phyloP scores from a whole-genome alignment of 305 asterid genomes.

The Fraxinus paxiana region DNA sequence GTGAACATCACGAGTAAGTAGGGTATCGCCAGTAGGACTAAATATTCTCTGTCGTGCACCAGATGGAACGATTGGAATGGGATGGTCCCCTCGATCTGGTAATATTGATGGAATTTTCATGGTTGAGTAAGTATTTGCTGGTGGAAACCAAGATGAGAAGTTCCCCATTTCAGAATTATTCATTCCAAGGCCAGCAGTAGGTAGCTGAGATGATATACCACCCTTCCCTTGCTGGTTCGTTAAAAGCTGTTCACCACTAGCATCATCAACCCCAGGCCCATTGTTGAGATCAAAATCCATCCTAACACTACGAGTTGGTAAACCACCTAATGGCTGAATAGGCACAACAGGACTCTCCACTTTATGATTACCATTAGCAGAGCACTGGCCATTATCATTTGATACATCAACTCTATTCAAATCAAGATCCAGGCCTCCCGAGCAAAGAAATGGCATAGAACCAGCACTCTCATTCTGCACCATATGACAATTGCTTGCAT shows the following conservation, averaged over 20 bases:
- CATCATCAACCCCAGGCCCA: conserved; percentile 70
- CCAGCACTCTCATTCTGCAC: conserved; percentile 29
- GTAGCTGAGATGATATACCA: conserved; percentile 39
- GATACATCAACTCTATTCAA: conserved; percentile 72
- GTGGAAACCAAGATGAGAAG: conserved; percentile 70
- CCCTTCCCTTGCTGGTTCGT: conserved; percentile 38
- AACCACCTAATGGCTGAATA: conserved; percentile 33
- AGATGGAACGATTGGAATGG: conserved; percentile 49
- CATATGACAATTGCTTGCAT: conserved; percentile 17
- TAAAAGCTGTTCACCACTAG: conserved; percentile 40
- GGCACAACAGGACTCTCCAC: conserved; percentile 34
- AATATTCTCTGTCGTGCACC: conserved; percentile 56
- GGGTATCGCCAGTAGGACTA: conserved; percentile 44
- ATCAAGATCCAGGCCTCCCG: conserved; percentile 79
- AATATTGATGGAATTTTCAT: conserved; percentile 54
- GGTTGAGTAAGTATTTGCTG: conserved; percentile 57
- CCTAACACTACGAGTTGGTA: conserved; percentile 38
- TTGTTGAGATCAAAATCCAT: conserved; percentile 79
- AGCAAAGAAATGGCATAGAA: conserved; percentile 38
- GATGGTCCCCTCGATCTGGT: conserved; percentile 63
- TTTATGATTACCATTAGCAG: conserved; percentile 38
- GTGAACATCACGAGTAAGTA: conserved; percentile 54
- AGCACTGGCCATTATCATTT: conserved; percentile 49
- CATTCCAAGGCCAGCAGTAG: conserved; percentile 42
- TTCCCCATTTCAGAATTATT: conserved; percentile 41